Percentiles rank a stretch among this genome's conserved stretches.
These are phyloP conservation scores for Didymella segeticola DNA, from an alignment of 2,329 filamentous ascomycete genomes.

Conservation along the genomic window DNA sequence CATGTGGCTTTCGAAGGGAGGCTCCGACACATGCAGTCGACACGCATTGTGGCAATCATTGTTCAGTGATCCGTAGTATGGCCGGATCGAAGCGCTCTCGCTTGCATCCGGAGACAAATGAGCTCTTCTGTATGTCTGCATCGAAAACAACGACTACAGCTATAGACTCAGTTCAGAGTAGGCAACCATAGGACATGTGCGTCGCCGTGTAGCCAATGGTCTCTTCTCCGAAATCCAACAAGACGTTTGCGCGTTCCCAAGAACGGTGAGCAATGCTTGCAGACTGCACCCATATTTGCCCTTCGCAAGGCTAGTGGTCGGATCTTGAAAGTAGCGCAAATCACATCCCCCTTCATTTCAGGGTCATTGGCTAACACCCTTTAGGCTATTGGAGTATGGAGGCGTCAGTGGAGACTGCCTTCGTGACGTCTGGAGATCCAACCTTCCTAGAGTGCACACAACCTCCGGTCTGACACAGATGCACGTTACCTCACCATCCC, in stretches of 20 bases:
- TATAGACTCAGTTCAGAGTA: conserved; percentile 32
- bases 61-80: not conserved
- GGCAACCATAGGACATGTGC: conserved; percentile 32
- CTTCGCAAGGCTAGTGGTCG: conserved; percentile 3
- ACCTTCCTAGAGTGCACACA: conserved; percentile 8
- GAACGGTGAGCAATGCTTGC: conserved; percentile 30
- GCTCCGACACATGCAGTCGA: not conserved
- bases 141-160: conserved; percentile 6
- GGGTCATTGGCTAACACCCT: conserved; percentile 27
- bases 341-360: conserved; percentile 12
- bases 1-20: not conserved
- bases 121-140: not conserved
- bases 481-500: conserved; percentile 32
- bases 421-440: not conserved
- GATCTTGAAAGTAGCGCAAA: conserved; percentile 10
- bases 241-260: conserved; percentile 26
- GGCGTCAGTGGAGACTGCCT: conserved; percentile 4
- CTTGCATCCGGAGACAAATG: not conserved
- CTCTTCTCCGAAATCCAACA: conserved; percentile 7
- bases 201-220: conserved; percentile 1
- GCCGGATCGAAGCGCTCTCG: not conserved
- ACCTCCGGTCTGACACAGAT: conserved; percentile 19
- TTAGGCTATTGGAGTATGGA: not conserved
- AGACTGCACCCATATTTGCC: conserved; percentile 18
- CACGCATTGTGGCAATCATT: not conserved